Conservation (phyloP, 305 asterid genomes). For the Rubia balearica region DNA sequence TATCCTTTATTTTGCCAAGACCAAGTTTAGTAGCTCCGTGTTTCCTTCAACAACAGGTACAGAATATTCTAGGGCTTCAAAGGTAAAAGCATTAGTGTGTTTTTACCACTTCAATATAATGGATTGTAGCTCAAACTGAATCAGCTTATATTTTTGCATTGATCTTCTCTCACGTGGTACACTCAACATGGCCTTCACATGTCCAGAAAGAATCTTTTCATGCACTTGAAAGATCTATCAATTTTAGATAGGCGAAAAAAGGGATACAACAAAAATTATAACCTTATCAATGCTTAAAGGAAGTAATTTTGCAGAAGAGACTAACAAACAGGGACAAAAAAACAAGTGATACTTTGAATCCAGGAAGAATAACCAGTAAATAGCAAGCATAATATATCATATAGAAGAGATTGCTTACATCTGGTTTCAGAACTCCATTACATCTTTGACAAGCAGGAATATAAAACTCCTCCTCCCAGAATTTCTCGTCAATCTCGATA, state of each 20-base stretch:
- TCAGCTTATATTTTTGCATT: neutral
- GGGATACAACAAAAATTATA: neutral
- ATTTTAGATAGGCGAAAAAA: neutral
- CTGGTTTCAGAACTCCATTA: constrained; percentile 78
- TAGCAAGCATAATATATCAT: constrained; percentile 9
- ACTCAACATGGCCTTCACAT: neutral
- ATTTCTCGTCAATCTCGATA: constrained; percentile 91
- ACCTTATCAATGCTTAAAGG: neutral
- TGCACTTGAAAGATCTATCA: neutral
- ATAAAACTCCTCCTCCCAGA: constrained; percentile 90
- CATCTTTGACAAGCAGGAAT: constrained; percentile 73
- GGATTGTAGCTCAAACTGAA: neutral
- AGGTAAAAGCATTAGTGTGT: neutral
- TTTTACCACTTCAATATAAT: neutral
- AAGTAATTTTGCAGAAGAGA: neutral
- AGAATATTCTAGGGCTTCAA: neutral
- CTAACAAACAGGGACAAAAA: neutral
- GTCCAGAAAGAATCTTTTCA: constrained; percentile 1
- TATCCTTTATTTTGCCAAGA: neutral
- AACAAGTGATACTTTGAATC: no score
- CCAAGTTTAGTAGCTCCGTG: neutral
- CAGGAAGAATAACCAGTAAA: neutral
- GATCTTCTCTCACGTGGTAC: neutral
- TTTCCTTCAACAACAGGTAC: neutral
- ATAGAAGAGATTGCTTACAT: constrained; percentile 38